Evolutionary conservation across 164 flowering plant species (phyloP).

Genomic region (Vitis rupestris): DNA sequence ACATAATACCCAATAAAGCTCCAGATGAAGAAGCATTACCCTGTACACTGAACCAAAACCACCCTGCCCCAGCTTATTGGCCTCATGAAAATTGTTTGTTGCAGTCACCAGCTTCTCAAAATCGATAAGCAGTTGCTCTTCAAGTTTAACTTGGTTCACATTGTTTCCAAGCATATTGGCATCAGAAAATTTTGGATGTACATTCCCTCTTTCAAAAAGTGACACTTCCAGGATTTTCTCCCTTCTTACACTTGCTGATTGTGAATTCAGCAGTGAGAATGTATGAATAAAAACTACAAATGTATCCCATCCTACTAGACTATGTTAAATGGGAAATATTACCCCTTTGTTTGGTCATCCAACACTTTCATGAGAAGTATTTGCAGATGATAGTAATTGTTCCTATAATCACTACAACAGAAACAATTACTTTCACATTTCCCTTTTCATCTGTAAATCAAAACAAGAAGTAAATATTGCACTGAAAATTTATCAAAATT

Average conservation of each 20-base stretch:
- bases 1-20: neutral
- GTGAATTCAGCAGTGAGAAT: neutral
- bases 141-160: no score
- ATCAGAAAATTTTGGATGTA: neutral
- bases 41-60: neutral
- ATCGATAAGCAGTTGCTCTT: neutral
- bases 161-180: neutral
- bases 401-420: no score
- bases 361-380: no score
- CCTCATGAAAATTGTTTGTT: neutral
- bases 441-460: no score
- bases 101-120: neutral
- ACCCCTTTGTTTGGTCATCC: no score
- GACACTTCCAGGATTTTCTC: neutral
- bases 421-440: no score
- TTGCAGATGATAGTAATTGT: no score
- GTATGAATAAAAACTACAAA: neutral
- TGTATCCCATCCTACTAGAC: neutral
- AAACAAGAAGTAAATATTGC: no score
- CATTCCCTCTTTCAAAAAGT: neutral
- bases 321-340: no score
- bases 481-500: no score
- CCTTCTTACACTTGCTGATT: neutral
- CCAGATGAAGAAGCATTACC: neutral
- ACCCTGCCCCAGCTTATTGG: neutral